Evolutionary conservation across 2,329 filamentous ascomycete species (phyloP).

Genomic region (Plectosphaerella cucumerina): DNA sequence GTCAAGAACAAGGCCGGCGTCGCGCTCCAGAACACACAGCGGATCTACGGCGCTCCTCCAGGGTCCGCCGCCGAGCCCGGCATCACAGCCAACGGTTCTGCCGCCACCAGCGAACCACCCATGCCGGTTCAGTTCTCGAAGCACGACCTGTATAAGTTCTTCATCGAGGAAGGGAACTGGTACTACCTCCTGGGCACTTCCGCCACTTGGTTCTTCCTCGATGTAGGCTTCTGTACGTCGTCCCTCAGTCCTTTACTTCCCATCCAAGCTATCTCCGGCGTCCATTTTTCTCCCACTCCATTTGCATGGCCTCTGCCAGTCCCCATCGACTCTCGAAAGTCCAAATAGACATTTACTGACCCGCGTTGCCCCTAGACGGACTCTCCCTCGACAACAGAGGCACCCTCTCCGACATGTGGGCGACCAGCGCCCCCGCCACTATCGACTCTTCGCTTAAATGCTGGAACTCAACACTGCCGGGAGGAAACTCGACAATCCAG

Average conservation of each 20-base stretch:
- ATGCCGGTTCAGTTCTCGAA: conserved; percentile 45
- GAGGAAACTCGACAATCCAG: conserved; percentile 36
- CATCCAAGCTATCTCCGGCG: too few relatives aligned
- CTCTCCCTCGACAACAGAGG: conserved; percentile 44
- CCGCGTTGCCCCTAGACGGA: too few relatives aligned
- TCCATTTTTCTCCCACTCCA: too few relatives aligned
- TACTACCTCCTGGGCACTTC: conserved; percentile 40
- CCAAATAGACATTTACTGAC: too few relatives aligned
- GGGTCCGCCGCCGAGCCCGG: conserved; percentile 14
- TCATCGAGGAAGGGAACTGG: conserved; percentile 44
- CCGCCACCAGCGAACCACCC: conserved; percentile 26
- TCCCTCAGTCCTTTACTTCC: conserved; percentile 19
- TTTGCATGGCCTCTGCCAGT: too few relatives aligned
- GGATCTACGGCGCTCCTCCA: conserved; percentile 46
- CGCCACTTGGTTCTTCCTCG: conserved; percentile 49
- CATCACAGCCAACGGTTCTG: conserved; percentile 24
- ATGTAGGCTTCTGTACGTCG: conserved; percentile 40
- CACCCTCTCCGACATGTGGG: conserved; percentile 38
- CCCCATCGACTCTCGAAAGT: too few relatives aligned
- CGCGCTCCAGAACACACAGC: conserved; percentile 55
- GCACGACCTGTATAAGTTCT: conserved; percentile 44
- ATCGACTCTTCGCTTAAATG: conserved; percentile 37
- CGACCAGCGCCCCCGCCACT: conserved; percentile 24
- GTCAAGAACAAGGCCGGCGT: conserved; percentile 58
- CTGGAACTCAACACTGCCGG: conserved; percentile 39